Evolutionary conservation across 768 basidiomycete species (phyloP).

Genomic region (Galerina marginata): DNA sequence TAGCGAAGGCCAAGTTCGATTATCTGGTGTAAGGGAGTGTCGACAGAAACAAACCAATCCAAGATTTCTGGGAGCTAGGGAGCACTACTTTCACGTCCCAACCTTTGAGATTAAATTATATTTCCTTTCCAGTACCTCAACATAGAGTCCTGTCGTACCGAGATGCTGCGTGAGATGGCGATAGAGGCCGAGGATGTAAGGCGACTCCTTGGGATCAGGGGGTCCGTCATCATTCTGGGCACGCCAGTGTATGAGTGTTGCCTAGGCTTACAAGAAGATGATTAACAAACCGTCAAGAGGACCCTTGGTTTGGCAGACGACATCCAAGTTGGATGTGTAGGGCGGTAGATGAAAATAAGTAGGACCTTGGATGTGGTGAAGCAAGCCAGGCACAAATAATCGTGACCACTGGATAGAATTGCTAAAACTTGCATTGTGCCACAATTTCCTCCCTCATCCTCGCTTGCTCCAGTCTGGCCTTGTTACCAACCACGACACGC

Average conservation of each 20-base stretch:
- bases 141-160: conserved; percentile 45
- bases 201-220: conserved; percentile 66
- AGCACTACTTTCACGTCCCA: conserved; percentile 84
- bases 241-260: conserved; percentile 1
- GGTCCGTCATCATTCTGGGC: conserved; percentile 86
- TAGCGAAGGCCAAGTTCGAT: conserved; percentile 28
- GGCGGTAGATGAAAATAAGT: neutral
- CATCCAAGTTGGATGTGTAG: conserved; percentile 7
- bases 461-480: neutral
- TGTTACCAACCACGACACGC: neutral
- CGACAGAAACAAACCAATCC: conserved; percentile 68
- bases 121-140: neutral
- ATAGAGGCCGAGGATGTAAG: conserved; percentile 77
- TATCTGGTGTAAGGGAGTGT: neutral
- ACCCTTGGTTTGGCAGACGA: conserved; percentile 34
- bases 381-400: neutral
- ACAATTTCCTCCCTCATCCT: neutral
- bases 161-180: conserved; percentile 60
- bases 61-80: conserved; percentile 83
- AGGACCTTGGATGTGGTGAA: neutral
- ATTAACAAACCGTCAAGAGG: conserved; percentile 42
- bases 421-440: neutral
- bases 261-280: conserved; percentile 1
- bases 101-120: conserved; percentile 42
- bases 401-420: neutral